Percentiles rank a stretch among this genome's conserved stretches.
Evolutionary conservation across 164 flowering plant species (phyloP).

Genomic region (Vitis labrusca): DNA sequence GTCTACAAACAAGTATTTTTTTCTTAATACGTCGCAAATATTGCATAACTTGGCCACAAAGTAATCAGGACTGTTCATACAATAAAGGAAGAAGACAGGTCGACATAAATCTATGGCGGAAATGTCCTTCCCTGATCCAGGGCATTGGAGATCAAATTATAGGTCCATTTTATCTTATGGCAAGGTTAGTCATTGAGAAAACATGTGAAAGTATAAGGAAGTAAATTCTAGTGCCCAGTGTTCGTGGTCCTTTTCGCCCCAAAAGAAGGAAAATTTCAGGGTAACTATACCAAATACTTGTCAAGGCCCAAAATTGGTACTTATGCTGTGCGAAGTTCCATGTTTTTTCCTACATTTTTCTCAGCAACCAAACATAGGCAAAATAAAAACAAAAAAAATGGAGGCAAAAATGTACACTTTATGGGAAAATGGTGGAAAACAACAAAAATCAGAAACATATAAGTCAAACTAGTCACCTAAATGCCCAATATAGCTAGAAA

Average conservation of each 20-base stretch:
- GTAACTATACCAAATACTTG: too few species aligned
- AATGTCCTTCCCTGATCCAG: background rate
- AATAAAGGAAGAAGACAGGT: background rate
- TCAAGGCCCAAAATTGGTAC: too few species aligned
- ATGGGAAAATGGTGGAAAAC: too few species aligned
- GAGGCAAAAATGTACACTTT: too few species aligned
- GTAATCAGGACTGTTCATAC: background rate
- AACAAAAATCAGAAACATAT: background rate
- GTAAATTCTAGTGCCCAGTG: too few species aligned
- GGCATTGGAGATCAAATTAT: constrained; percentile 20
- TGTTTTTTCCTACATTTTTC: too few species aligned
- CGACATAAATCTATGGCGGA: background rate
- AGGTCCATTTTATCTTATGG: constrained; percentile 39
- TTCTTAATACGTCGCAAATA: background rate
- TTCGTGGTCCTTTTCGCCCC: fast-evolving
- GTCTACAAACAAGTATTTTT: background rate
- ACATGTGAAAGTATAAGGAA: too few species aligned
- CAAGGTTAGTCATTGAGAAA: too few species aligned
- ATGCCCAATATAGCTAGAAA: background rate
- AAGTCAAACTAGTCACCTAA: background rate
- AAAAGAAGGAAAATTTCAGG: too few species aligned
- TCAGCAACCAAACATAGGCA: too few species aligned
- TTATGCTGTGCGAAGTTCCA: too few species aligned
- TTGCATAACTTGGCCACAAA: background rate
- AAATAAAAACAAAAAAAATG: too few species aligned